Percentiles rank a stretch among this genome's conserved stretches.
Conservation (phyloP, 441 rosid genomes). For the Eutrema salsugineum region DNA sequence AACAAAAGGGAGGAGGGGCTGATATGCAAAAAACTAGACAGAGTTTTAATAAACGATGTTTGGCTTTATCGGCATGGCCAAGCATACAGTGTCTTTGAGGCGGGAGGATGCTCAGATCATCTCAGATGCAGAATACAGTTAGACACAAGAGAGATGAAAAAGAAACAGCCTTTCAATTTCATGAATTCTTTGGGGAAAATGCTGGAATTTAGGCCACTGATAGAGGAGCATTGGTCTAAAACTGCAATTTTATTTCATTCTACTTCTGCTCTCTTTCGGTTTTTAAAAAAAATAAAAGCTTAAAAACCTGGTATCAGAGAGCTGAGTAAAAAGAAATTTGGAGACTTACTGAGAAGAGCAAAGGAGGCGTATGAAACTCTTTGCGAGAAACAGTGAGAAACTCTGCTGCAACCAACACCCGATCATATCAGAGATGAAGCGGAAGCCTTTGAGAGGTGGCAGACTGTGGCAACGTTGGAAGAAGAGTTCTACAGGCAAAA, state of each 20-base stretch:
- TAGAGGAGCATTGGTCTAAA: not conserved
- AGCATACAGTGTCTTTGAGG: not conserved
- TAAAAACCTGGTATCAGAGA: not conserved
- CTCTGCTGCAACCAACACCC: fast-evolving
- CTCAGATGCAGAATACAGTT: not conserved
- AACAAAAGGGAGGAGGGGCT: no score
- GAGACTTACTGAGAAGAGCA: not conserved
- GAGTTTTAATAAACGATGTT: no score
- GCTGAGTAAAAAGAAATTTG: not conserved
- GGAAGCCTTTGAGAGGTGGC: not conserved
- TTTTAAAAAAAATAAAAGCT: not conserved
- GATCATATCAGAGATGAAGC: fast-evolving
- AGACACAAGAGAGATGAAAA: no score
- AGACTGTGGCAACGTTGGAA: not conserved
- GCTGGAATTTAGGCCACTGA: not conserved
- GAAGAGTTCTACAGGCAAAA: not conserved
- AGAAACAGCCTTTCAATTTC: not conserved
- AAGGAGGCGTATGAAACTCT: not conserved
- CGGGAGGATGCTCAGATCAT: not conserved
- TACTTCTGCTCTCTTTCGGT: not conserved
- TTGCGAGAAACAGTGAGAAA: not conserved
- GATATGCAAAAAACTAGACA: no score
- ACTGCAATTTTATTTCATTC: not conserved
- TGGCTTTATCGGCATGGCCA: no score
- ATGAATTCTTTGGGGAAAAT: no score